Evolutionary conservation across 768 basidiomycete genomes (phyloP).

Genomic region (Podaxis sp.): DNA sequence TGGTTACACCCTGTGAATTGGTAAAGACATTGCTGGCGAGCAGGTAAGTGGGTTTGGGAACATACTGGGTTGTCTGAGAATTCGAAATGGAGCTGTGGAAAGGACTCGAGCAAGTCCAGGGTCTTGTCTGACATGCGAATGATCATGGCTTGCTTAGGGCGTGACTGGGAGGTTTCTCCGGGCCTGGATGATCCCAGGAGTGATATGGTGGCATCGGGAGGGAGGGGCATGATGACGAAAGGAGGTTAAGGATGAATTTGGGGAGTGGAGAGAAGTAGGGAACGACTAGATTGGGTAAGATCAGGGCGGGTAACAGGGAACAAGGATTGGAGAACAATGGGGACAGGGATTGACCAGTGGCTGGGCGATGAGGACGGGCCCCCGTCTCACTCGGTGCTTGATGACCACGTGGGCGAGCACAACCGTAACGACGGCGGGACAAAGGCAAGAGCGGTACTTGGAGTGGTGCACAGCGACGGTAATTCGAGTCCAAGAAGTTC

Average conservation of each 20-base stretch:
- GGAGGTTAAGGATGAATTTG: not conserved
- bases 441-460: not conserved
- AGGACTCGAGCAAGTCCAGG: conserved; percentile 59
- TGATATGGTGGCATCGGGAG: conserved; percentile 46
- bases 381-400: conserved; percentile 4
- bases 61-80: conserved; percentile 60
- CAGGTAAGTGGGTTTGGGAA: conserved; percentile 9
- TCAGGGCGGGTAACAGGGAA: conserved; percentile 1
- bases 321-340: not conserved
- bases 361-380: not conserved
- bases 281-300: not conserved
- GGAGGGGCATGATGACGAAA: conserved; percentile 57
- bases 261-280: not conserved
- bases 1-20: conserved; percentile 51
- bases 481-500: too few relatives aligned
- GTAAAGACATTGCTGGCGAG: conserved; percentile 4
- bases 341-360: not conserved
- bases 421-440: not conserved
- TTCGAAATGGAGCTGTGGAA: conserved; percentile 51
- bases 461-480: not conserved
- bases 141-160: conserved; percentile 70
- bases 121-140: conserved; percentile 72
- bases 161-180: conserved; percentile 51
- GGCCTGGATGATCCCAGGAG: conserved; percentile 55
- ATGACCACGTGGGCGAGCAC: conserved; percentile 1